Evolutionary conservation across 306 rosid genomes (phyloP).

Genomic region (Vigna unguiculata): DNA sequence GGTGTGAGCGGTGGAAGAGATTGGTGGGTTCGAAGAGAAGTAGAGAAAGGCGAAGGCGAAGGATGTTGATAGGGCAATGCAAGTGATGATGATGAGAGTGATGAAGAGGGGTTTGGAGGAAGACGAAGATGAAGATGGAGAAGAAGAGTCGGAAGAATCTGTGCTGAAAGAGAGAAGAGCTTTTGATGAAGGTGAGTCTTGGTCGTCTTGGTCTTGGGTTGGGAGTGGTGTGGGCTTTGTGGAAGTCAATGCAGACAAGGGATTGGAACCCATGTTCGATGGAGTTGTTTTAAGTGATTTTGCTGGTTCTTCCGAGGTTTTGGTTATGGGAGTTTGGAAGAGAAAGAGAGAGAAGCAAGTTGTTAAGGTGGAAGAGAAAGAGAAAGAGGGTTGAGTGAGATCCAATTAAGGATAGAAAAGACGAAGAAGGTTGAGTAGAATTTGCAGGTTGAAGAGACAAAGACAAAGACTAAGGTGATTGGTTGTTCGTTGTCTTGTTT

Average conservation of each 20-base stretch:
- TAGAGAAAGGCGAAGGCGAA: conserved; percentile 79
- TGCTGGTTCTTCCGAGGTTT: conserved; percentile 6
- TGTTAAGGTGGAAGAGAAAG: too few species aligned
- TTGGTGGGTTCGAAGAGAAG: conserved; percentile 38
- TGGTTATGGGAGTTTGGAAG: not conserved
- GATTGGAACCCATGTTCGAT: conserved; percentile 68
- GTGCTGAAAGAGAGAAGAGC: conserved; percentile 84
- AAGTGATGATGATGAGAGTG: conserved; percentile 63
- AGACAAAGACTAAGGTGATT: not conserved
- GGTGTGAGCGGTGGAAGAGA: not conserved
- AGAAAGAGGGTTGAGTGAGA: conserved; percentile 30
- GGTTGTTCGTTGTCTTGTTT: not conserved
- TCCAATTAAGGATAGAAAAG: conserved; percentile 8
- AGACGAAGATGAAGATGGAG: conserved; percentile 38
- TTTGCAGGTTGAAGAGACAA: not conserved
- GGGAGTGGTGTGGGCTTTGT: conserved; percentile 54
- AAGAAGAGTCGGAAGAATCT: conserved; percentile 47
- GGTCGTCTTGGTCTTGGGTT: conserved; percentile 69
- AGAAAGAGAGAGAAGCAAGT: not conserved
- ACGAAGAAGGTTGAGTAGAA: too few species aligned
- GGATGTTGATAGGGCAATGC: conserved; percentile 73
- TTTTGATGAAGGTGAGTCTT: conserved; percentile 58
- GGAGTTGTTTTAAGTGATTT: not conserved
- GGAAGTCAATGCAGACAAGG: conserved; percentile 44
- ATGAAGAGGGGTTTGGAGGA: conserved; percentile 65